A percentile compares a stretch with the other conserved stretches of the same genome.
phyloP scores from a whole-genome alignment of 768 basidiomycete species.

The Tylopilus balloui region DNA sequence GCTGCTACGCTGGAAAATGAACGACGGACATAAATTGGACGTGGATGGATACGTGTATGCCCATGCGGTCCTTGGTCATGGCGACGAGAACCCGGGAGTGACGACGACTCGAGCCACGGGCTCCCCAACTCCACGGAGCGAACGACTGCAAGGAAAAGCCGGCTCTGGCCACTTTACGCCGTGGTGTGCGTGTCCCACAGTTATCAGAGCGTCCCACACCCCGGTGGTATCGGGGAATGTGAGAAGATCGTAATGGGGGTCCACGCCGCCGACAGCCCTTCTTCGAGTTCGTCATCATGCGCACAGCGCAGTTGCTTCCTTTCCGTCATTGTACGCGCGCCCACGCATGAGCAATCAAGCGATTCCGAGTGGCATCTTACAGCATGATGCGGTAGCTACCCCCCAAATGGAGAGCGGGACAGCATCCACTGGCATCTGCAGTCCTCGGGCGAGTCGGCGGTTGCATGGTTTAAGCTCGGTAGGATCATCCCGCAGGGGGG shows the following conservation, averaged over 20 bases:
- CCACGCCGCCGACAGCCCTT: constrained; percentile 7
- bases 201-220: constrained; percentile 5
- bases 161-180: too few species aligned
- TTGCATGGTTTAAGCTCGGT: constrained; percentile 9
- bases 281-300: neutral
- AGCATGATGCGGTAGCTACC: neutral
- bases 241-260: neutral
- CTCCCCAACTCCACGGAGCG: too few species aligned
- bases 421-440: neutral
- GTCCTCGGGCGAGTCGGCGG: neutral
- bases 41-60: too few species aligned
- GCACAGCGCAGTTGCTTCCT: neutral
- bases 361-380: neutral
- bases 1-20: neutral
- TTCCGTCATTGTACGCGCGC: neutral
- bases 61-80: neutral
- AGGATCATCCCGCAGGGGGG: neutral
- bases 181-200: too few species aligned
- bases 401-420: neutral
- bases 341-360: constrained; percentile 1
- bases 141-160: too few species aligned
- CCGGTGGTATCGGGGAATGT: constrained; percentile 4
- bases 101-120: neutral
- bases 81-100: neutral
- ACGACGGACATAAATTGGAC: neutral